Evolutionary conservation across 2,329 filamentous ascomycete species (phyloP), one percentile per base, ranked within the genome.

Genomic region (Aspergillus nomiae): DNA sequence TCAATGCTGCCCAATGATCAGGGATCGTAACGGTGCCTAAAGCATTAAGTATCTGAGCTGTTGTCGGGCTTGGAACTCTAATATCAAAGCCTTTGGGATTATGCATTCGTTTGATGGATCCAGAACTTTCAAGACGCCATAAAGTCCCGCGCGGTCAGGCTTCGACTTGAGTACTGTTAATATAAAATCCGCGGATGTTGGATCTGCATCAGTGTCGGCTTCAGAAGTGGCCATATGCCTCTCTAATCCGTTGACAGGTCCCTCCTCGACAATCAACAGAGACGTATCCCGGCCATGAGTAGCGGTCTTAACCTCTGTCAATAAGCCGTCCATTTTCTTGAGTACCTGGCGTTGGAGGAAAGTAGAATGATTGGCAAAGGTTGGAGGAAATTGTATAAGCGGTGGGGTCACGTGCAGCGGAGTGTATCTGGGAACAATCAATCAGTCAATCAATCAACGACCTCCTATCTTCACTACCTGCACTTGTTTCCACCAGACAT

Each of bases 1-100:
- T 78, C 19, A 94, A 73, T 10, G 87, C 71, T 3, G 82, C 74
- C 94, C 95, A 98, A 77, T 94, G 96, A 73, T 94, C 91, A 1
- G 92, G 91, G 9, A 92, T 81, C 30, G 91, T 93, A 36, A 89
- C 86, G 19, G 86, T 89, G 63, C 96, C 87, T 41, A 99, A 80
- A 3, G 87, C 80, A 72, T 93, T 89, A 58, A 94, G 82, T 36
- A 97, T 86, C 69, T 93, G 91, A 24, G 92, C 88, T 61, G 88
- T 86, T 64, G 87, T 80, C 1, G 94, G 89, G 36, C 85, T 85
- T 4, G 92, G 89, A 3, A 81, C 76, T 51, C 83, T 81, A 56
- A 94, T 83, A 68, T 86, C 85, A 71, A 90, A 87, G 65, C 62
- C 26, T 65, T 62, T 51, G 73, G 56, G 16, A 69, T 28, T 48